phyloP scores from a whole-genome alignment of 2,329 filamentous ascomycete species.

The Alternaria gansuensis region DNA sequence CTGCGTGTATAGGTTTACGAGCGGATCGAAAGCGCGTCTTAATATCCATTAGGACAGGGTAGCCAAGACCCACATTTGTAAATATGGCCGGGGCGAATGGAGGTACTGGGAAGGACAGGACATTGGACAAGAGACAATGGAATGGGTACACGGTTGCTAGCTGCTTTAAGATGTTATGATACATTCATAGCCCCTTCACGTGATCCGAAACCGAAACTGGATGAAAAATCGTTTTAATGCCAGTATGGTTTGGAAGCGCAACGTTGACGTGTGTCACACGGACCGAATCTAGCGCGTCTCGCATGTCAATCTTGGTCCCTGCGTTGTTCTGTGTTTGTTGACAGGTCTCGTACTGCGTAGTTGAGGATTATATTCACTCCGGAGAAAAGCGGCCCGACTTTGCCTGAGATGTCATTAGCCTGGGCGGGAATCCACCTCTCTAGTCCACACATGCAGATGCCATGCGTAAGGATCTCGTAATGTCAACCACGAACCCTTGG shows the following conservation, averaged over 20 bases:
- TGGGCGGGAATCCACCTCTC: conserved; percentile 11
- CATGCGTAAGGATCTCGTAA: conserved; percentile 36
- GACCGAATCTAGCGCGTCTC: conserved; percentile 6
- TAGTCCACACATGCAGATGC: conserved; percentile 35
- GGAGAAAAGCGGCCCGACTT: conserved; percentile 35
- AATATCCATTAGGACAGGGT: conserved; percentile 27
- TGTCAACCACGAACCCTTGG: conserved; percentile 27
- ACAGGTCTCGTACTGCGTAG: too few relatives aligned
- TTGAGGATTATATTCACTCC: conserved; percentile 1
- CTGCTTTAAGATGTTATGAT: conserved; percentile 4
- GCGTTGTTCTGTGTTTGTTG: conserved; percentile 2
- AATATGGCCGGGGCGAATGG: conserved; percentile 38
- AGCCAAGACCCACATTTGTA: conserved; percentile 42
- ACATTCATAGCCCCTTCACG: conserved; percentile 3
- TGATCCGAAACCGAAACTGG: not conserved
- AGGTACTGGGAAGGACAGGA: conserved; percentile 20
- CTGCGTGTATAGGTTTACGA: conserved; percentile 30
- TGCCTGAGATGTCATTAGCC: conserved; percentile 21
- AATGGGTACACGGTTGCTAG: conserved; percentile 9
- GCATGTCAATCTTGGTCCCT: conserved; percentile 8
- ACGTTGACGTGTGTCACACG: conserved; percentile 8
- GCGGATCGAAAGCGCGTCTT: conserved; percentile 32
- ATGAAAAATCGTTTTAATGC: not conserved
- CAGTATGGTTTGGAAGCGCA: not conserved
- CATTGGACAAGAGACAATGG: conserved; percentile 11